A percentile compares a stretch with the other conserved stretches of the same genome.
Evolutionary conservation across 768 basidiomycete genomes (phyloP).

Genomic region (Cystofilobasidium macerans): DNA sequence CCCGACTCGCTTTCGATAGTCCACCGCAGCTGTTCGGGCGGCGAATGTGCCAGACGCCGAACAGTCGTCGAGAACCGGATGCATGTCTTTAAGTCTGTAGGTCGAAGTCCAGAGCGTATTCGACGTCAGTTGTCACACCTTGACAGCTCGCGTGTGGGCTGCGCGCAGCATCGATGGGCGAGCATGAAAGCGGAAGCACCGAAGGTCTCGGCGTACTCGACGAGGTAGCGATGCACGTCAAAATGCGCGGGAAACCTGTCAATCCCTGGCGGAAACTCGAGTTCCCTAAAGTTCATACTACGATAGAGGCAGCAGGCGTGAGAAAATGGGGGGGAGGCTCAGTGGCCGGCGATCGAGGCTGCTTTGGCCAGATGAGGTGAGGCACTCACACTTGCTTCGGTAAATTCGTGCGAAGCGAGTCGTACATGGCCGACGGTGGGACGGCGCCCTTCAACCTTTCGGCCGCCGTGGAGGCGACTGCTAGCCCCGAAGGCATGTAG

Average conservation of each 20-base stretch:
- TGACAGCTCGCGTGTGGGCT: too few relatives aligned
- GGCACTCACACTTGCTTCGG: conserved; percentile 13
- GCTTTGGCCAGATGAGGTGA: background rate
- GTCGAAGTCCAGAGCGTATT: background rate
- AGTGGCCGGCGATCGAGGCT: background rate
- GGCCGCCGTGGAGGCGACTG: background rate
- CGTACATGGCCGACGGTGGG: conserved; percentile 12
- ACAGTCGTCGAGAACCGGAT: conserved; percentile 15
- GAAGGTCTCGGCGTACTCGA: background rate
- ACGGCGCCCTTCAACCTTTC: background rate
- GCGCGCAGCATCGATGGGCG: background rate
- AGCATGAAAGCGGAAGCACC: background rate
- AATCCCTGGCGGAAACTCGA: background rate
- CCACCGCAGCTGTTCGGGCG: conserved; percentile 8
- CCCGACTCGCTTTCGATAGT: conserved; percentile 12
- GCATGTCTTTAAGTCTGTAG: background rate
- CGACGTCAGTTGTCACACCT: too few relatives aligned
- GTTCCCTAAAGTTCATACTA: conserved; percentile 19
- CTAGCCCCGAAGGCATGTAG: conserved; percentile 6
- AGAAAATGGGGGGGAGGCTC: too few relatives aligned
- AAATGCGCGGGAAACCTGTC: conserved; percentile 13
- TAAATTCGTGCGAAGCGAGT: conserved; percentile 7
- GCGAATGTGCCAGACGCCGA: conserved; percentile 6
- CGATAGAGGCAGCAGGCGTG: background rate
- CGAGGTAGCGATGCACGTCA: conserved; percentile 9